A percentile compares a stretch with the other conserved stretches of the same genome.
Conservation (phyloP, 129 eudicot species). For the Lactuca sativa region DNA sequence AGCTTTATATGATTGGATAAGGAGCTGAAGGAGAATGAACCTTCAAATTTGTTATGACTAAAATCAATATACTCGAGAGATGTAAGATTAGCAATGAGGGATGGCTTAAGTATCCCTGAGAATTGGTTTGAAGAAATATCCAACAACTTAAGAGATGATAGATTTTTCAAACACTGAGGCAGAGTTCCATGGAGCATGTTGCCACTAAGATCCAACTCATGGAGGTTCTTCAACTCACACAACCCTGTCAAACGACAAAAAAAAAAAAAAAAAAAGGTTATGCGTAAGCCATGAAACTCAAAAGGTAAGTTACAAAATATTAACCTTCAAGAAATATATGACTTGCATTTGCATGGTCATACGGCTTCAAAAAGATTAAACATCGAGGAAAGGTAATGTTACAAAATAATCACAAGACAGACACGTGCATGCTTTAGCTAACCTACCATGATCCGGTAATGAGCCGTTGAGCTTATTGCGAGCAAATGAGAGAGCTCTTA, state of each 20-base stretch:
- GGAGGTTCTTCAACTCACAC: slow-evolving; percentile 31
- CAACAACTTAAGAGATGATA: slow-evolving; percentile 27
- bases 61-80: slow-evolving; percentile 31
- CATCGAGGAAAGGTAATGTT: neutral
- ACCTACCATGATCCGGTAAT: slow-evolving; percentile 1
- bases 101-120: slow-evolving; percentile 3
- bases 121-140: slow-evolving; percentile 31
- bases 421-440: neutral
- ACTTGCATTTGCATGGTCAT: neutral
- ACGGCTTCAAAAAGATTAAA: neutral
- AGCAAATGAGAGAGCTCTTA: slow-evolving; percentile 10
- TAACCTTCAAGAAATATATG: neutral
- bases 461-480: neutral
- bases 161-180: slow-evolving; percentile 20
- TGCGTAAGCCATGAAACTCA: too few relatives aligned
- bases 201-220: slow-evolving; percentile 14
- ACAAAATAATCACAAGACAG: neutral
- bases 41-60: too few relatives aligned
- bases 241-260: slow-evolving; percentile 17
- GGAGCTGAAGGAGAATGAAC: slow-evolving; percentile 20
- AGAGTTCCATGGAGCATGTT: slow-evolving; percentile 26
- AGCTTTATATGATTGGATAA: slow-evolving; percentile 35
- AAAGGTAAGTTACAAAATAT: too few relatives aligned
- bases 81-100: slow-evolving; percentile 21
- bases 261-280: neutral